phyloP scores from a whole-genome alignment of 768 basidiomycete genomes.

The Cantharellus anzutake region DNA sequence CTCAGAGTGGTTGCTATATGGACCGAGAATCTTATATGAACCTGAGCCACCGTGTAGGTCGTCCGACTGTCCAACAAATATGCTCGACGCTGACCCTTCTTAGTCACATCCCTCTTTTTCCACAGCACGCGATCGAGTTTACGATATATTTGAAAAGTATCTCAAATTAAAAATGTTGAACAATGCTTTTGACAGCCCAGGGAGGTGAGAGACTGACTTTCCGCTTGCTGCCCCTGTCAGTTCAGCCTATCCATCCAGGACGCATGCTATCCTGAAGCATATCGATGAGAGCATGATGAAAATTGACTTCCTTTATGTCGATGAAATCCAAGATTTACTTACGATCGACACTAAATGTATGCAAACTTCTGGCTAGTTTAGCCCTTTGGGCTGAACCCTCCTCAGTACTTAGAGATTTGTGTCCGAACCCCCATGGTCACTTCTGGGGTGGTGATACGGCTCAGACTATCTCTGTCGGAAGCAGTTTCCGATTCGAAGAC shows the following conservation, averaged over 20 bases:
- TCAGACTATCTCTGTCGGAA: conserved; percentile 56
- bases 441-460: conserved; percentile 73
- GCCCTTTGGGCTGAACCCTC: neutral
- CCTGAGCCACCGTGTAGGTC: conserved; percentile 25
- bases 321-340: conserved; percentile 56
- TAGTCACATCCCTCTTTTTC: conserved; percentile 33
- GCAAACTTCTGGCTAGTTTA: conserved; percentile 8
- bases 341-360: conserved; percentile 42
- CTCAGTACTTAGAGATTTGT: conserved; percentile 33
- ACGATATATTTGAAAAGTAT: conserved; percentile 36
- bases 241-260: conserved; percentile 17
- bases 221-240: too few relatives aligned
- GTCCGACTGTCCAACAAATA: neutral
- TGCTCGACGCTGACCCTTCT: neutral
- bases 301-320: conserved; percentile 48
- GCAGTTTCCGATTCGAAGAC: conserved; percentile 52
- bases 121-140: conserved; percentile 27
- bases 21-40: conserved; percentile 26
- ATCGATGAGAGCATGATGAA: conserved; percentile 14
- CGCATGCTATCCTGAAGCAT: conserved; percentile 27
- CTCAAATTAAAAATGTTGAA: conserved; percentile 24
- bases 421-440: conserved; percentile 43
- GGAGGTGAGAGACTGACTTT: conserved; percentile 23
- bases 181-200: conserved; percentile 36
- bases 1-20: conserved; percentile 20